phyloP scores from a whole-genome alignment of 2,329 filamentous ascomycete species.

The Cryphonectria parasitica region DNA sequence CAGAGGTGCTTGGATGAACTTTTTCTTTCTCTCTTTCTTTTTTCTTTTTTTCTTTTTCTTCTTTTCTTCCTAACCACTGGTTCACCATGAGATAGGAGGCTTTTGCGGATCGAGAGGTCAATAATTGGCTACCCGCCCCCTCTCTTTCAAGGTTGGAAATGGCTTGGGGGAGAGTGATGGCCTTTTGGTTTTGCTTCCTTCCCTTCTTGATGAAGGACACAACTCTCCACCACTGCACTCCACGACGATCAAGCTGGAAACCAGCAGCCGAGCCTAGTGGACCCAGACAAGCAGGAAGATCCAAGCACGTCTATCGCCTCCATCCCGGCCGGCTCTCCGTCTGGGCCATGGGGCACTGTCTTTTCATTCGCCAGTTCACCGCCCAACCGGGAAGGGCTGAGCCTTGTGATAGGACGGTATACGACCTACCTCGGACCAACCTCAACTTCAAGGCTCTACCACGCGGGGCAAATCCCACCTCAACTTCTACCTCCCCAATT shows the following conservation, averaged over 20 bases:
- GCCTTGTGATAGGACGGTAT: constrained; percentile 30
- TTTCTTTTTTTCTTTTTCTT: not conserved
- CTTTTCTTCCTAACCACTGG: not conserved
- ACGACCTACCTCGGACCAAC: constrained; percentile 18
- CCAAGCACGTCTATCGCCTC: constrained; percentile 11
- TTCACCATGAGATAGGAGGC: not conserved
- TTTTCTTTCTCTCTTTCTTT: too few species aligned
- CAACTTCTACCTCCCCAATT: not conserved
- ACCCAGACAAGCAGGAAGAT: constrained; percentile 6
- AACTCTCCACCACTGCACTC: not conserved
- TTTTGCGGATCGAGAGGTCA: not conserved
- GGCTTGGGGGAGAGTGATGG: not conserved
- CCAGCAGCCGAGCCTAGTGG: constrained; percentile 26
- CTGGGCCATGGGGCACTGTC: not conserved
- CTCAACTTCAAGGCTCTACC: constrained; percentile 7
- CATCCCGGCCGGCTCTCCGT: constrained; percentile 19
- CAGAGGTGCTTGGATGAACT: not conserved
- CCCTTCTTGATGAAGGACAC: not conserved
- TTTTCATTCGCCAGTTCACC: constrained; percentile 25
- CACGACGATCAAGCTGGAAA: constrained; percentile 17
- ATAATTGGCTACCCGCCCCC: not conserved
- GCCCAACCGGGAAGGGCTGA: constrained; percentile 26
- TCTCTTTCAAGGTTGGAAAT: not conserved
- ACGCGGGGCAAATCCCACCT: constrained; percentile 7
- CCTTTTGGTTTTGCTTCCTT: not conserved